phyloP scores from a whole-genome alignment of 2,329 filamentous ascomycete genomes.

The Teratosphaeria pseudoeucalypti region DNA sequence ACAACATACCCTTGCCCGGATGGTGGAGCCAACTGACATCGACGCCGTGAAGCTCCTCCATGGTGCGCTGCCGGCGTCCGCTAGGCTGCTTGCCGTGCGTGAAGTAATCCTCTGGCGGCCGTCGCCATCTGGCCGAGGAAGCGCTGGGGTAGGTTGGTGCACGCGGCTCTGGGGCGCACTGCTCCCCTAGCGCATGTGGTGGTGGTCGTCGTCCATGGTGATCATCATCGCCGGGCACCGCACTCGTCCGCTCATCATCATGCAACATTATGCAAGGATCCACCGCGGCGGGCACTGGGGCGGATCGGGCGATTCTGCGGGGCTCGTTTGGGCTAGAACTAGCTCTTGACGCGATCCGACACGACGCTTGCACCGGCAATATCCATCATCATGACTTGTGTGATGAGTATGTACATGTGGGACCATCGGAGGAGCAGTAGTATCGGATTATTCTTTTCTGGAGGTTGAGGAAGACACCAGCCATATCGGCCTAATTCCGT shows the following conservation, averaged over 20 bases:
- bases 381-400: neutral
- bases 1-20: slow-evolving; percentile 50
- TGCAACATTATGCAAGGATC: neutral
- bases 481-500: neutral
- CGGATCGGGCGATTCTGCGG: too few relatives aligned
- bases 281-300: too few relatives aligned
- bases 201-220: neutral
- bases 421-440: too few relatives aligned
- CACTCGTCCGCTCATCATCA: neutral
- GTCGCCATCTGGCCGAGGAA: slow-evolving; percentile 8
- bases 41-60: slow-evolving; percentile 73
- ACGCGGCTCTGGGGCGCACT: neutral
- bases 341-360: too few relatives aligned
- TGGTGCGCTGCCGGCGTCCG: slow-evolving; percentile 25
- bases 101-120: slow-evolving; percentile 6
- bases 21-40: slow-evolving; percentile 90
- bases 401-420: neutral
- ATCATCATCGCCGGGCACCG: neutral
- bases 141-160: slow-evolving; percentile 2
- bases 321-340: too few relatives aligned
- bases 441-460: too few relatives aligned
- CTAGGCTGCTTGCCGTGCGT: neutral
- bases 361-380: neutral
- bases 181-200: neutral
- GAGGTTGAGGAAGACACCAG: neutral